Conservation (phyloP, 2,329 filamentous ascomycete species). For the Cryphonectria japonica region DNA sequence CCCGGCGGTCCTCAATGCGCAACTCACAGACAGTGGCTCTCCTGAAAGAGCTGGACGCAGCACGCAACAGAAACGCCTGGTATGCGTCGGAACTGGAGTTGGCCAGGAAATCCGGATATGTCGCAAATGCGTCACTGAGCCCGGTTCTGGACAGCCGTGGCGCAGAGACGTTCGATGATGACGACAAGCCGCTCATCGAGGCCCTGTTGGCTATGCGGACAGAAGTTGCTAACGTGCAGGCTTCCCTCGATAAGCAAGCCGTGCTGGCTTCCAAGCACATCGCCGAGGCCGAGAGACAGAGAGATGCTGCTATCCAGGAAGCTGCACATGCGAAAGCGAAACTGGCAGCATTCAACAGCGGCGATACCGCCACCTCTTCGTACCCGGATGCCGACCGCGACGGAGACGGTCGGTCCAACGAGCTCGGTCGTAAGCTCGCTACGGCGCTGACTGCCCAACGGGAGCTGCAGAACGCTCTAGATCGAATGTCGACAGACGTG, state of each 20-base stretch:
- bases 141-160: constrained; percentile 76
- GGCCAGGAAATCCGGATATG: constrained; percentile 87
- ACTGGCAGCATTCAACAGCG: constrained; percentile 75
- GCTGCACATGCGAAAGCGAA: constrained; percentile 95
- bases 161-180: constrained; percentile 82
- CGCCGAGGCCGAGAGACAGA: constrained; percentile 90
- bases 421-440: constrained; percentile 84
- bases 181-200: constrained; percentile 90
- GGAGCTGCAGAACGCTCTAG: constrained; percentile 78
- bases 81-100: constrained; percentile 93
- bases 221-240: constrained; percentile 88
- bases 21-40: constrained; percentile 73
- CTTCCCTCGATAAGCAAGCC: constrained; percentile 85
- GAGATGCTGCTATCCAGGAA: constrained; percentile 92
- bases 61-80: constrained; percentile 91
- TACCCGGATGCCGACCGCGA: constrained; percentile 65
- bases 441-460: constrained; percentile 76
- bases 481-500: constrained; percentile 70
- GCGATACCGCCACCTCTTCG: constrained; percentile 60
- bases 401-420: constrained; percentile 66
- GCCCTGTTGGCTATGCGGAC: constrained; percentile 89
- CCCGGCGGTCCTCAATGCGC: constrained; percentile 62
- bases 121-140: constrained; percentile 69
- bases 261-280: constrained; percentile 84
- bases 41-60: constrained; percentile 82